These are phyloP conservation scores for Trichothecium sympodiale DNA, from an alignment of 2,329 filamentous ascomycete species.

Conservation along the genomic window DNA sequence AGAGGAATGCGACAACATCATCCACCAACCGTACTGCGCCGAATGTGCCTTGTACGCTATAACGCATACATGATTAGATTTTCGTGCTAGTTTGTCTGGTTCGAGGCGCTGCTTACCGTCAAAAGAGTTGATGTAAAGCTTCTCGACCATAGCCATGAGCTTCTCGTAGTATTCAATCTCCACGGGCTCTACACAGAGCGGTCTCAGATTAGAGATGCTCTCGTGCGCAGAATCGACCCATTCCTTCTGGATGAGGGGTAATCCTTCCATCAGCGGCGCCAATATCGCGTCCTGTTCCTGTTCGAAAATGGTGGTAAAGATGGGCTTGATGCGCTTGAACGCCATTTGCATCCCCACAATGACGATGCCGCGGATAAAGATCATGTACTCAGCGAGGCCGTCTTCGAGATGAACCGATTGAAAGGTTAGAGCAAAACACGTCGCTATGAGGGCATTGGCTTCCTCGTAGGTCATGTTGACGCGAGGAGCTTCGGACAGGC, in stretches of 20 bases:
- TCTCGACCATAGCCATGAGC: constrained; percentile 34
- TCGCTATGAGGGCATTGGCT: constrained; percentile 47
- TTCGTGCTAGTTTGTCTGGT: no score
- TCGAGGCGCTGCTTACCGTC: constrained; percentile 26
- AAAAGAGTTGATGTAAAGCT: constrained; percentile 40
- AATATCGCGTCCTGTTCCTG: constrained; percentile 29
- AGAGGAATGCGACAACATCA: constrained; percentile 39
- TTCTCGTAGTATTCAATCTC: constrained; percentile 35
- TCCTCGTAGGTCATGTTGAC: constrained; percentile 34
- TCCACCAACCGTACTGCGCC: constrained; percentile 45
- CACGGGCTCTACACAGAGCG: constrained; percentile 30
- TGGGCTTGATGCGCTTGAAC: constrained; percentile 32
- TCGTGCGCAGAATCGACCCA: constrained; percentile 36
- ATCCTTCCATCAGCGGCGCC: constrained; percentile 30
- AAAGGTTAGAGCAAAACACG: constrained; percentile 48
- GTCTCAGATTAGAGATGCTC: constrained; percentile 28
- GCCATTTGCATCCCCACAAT: constrained; percentile 44
- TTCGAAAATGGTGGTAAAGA: constrained; percentile 36
- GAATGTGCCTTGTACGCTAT: constrained; percentile 39
- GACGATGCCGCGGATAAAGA: constrained; percentile 45
- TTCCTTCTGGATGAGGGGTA: constrained; percentile 32
- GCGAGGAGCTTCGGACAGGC: constrained; percentile 31
- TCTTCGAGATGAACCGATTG: constrained; percentile 47
- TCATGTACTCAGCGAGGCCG: constrained; percentile 50
- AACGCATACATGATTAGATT: constrained; percentile 3